phyloP scores from a whole-genome alignment of 2,329 filamentous ascomycete species.

The Colletotrichum sp. region DNA sequence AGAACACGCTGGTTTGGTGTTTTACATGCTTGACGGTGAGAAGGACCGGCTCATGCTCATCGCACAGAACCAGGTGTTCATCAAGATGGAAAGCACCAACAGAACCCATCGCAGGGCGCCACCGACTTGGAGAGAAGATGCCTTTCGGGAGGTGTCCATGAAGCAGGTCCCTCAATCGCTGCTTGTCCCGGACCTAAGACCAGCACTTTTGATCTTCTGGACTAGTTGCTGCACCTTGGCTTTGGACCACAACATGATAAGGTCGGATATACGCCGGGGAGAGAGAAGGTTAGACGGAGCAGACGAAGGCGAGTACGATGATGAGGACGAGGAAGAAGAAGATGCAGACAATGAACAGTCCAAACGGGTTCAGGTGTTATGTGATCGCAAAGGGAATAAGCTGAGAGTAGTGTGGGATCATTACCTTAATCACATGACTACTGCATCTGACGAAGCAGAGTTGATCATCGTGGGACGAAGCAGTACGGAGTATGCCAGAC shows the following conservation, averaged over 20 bases:
- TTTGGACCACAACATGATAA: background rate
- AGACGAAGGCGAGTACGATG: background rate
- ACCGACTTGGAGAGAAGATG: background rate
- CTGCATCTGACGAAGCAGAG: background rate
- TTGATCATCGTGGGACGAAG: background rate
- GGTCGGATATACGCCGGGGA: background rate
- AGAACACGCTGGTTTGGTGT: background rate
- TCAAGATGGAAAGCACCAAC: background rate
- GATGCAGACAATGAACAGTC: background rate
- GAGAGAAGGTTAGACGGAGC: background rate
- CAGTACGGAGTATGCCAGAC: background rate
- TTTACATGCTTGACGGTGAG: background rate
- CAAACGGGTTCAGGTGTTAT: background rate
- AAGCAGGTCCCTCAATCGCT: background rate
- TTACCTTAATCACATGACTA: background rate
- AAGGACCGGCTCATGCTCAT: background rate
- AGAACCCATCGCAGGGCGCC: background rate
- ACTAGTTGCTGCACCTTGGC: background rate
- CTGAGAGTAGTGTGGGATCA: background rate
- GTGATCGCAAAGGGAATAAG: background rate
- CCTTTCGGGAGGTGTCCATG: rapidly evolving
- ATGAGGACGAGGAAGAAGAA: background rate
- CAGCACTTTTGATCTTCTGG: background rate
- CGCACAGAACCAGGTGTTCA: background rate
- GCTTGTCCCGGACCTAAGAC: background rate